Base-by-base conservation (phyloP, 73 alveolate genomes). In the Breviolum minutum region DNA sequence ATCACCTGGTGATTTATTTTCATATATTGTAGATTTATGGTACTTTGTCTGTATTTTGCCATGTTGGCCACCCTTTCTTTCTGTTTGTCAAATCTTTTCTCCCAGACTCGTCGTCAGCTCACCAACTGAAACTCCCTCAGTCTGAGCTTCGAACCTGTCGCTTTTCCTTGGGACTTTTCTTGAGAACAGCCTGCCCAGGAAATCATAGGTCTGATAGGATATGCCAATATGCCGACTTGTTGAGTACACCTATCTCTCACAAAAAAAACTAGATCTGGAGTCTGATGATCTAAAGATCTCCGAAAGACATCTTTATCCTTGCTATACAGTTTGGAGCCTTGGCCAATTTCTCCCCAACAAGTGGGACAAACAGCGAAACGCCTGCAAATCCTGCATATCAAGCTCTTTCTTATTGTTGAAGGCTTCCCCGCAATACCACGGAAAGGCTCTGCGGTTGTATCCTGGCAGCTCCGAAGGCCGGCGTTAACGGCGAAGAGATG, bases 391-490 rank as follows among this genome's bases (percentile, higher is more conserved):
- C 88, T 71, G 64, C 88, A 91, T 73, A 12, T 61, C 97, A 60
- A 91, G 63, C 77, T 91, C 97, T 29, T 77, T 77, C 89, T 91
- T 91, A 61, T 91, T 88, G 76, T 91, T 91, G 76, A 27, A 16
- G 40, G 79, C 12, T 77, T 91, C 97, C 22, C 97, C 97, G 63
- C 77, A 54, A 54, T 71, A 91, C 97, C 97, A 91, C 5, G 97
- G 97, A 64, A 91, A 91, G 26, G 97, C 97, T 61, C 97, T 74
- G 97, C 97, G 97, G 64, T 91, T 70, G 77, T 69, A 91, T 63
- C 97, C 97, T 91, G 89, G 40, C 14, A 10, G 93, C 93, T 22
- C 20, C 76, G 19, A 73, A 60, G 29, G n/a, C n/a, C n/a, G n/a
- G 16, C 70, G 11, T 40, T 22, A 9, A 48, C 70, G 68, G 64